Percentiles rank a stretch among this genome's conserved stretches.
These are phyloP conservation scores for Nicotiana attenuata DNA, from an alignment of 257 asterid genomes.

Conservation along the genomic window DNA sequence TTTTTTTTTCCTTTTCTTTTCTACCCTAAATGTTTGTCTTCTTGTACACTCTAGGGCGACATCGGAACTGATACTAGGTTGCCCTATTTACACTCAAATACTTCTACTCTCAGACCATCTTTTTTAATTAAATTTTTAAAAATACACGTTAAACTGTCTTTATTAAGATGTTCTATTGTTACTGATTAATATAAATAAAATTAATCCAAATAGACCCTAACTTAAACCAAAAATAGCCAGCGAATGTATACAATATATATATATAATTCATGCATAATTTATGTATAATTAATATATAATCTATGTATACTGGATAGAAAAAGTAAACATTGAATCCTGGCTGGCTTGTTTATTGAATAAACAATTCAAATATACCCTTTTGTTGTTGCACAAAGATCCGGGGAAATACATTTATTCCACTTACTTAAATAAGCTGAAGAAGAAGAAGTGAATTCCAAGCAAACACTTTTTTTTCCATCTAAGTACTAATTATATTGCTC, in stretches of 20 bases:
- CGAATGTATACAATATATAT: too few species aligned
- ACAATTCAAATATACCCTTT: slow-evolving; percentile 9
- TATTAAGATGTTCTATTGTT: neutral
- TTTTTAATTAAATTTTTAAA: neutral
- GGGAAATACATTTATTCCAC: slow-evolving; percentile 26
- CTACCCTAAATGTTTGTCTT: slow-evolving; percentile 9
- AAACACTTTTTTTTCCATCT: slow-evolving; percentile 18
- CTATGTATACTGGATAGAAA: too few species aligned
- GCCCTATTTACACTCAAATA: slow-evolving; percentile 30
- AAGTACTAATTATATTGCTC: slow-evolving; percentile 4
- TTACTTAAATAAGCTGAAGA: slow-evolving; percentile 2
- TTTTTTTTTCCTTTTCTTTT: neutral
- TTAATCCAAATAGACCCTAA: too few species aligned
- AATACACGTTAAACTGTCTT: neutral
- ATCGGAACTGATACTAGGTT: slow-evolving; percentile 18
- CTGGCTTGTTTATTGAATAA: too few species aligned
- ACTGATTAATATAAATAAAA: neutral
- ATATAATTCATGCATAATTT: too few species aligned
- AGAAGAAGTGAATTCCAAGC: slow-evolving; percentile 34
- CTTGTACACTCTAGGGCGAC: slow-evolving; percentile 20
- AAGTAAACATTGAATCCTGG: too few species aligned
- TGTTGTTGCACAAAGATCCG: slow-evolving; percentile 14
- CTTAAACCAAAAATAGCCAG: too few species aligned
- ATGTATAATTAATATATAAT: too few species aligned
- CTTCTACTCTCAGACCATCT: too few species aligned